Percentiles rank a stretch among this genome's conserved stretches.
Conservation (phyloP, 768 basidiomycete genomes). For the Hirschioporus abietinus region DNA sequence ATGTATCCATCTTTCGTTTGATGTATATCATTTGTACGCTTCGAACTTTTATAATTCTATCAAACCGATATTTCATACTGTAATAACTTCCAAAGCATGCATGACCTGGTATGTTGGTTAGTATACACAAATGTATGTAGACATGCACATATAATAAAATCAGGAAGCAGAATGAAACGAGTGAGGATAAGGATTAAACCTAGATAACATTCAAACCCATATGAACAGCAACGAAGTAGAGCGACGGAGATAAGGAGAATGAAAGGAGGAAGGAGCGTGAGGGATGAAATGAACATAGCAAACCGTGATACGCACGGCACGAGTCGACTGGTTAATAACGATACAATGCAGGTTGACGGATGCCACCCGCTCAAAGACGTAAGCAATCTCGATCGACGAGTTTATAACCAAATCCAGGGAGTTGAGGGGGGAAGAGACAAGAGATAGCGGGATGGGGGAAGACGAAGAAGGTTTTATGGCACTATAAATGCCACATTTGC, state of each 20-base stretch:
- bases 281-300: constrained; percentile 13
- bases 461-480: neutral
- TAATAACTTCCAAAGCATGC: constrained; percentile 1
- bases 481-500: neutral
- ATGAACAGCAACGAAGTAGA: constrained; percentile 2
- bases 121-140: constrained; percentile 10
- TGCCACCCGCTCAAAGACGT: neutral
- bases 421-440: neutral
- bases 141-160: constrained; percentile 23
- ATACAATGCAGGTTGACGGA: neutral
- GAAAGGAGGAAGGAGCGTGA: constrained; percentile 12
- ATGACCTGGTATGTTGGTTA: neutral
- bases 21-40: neutral
- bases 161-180: constrained; percentile 15
- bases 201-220: constrained; percentile 1
- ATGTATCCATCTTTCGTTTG: constrained; percentile 28
- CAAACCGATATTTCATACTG: neutral
- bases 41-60: neutral
- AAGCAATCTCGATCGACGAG: constrained; percentile 1
- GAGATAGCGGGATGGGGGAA: neutral
- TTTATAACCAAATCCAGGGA: neutral
- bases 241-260: constrained; percentile 20
- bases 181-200: constrained; percentile 4
- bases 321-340: constrained; percentile 1
- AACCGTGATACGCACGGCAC: constrained; percentile 1